Evolutionary conservation across 176 grass and related monocot genomes (phyloP).

Genomic region (Ensete ventricosum): DNA sequence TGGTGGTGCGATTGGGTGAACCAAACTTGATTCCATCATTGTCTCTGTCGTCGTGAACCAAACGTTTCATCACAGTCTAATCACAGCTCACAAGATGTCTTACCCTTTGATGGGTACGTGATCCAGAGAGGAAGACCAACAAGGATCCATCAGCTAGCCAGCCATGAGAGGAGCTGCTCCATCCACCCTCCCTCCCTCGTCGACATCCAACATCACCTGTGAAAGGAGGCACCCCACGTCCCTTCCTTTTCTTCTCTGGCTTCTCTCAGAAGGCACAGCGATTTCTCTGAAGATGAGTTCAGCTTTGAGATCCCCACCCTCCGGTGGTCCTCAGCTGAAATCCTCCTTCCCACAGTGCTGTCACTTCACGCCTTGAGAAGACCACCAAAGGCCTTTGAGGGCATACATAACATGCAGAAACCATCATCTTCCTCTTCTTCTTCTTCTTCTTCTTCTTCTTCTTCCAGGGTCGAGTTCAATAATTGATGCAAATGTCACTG

Average conservation of each 20-base stretch:
- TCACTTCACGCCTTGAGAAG: background rate
- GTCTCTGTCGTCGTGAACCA: too few relatives aligned
- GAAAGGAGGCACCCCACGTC: background rate
- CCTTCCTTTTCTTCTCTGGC: background rate
- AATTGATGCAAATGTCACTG: background rate
- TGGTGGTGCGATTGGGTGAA: too few relatives aligned
- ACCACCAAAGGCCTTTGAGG: background rate
- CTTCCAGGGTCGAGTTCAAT: background rate
- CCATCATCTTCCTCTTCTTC: background rate
- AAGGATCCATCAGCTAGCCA: background rate
- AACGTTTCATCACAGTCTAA: background rate
- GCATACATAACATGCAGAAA: background rate
- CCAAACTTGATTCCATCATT: too few relatives aligned
- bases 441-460: background rate
- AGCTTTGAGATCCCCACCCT: background rate
- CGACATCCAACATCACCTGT: background rate
- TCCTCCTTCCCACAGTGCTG: background rate
- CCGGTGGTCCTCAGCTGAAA: slow-evolving; percentile 1
- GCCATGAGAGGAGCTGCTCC: background rate
- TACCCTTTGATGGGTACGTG: background rate
- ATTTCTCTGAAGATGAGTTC: background rate
- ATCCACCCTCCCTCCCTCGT: background rate
- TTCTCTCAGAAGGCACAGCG: background rate
- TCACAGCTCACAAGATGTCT: slow-evolving; percentile 1
- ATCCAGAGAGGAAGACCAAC: background rate